Evolutionary conservation across 139 green algal genomes (phyloP), one percentile per base, ranked within the genome.

Genomic region (Mesotaenium endlicherianum): DNA sequence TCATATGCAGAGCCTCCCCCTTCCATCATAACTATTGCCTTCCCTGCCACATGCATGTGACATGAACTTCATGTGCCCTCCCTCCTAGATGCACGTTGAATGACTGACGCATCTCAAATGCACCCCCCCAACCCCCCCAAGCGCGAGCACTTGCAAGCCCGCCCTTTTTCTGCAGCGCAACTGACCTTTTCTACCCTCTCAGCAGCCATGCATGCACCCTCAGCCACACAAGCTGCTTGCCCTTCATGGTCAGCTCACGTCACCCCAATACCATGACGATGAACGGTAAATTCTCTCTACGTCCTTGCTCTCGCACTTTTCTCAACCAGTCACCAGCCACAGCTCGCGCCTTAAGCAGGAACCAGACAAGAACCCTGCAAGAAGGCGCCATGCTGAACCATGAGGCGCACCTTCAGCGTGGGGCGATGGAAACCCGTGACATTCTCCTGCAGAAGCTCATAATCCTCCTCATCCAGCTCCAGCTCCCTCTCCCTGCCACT

Each of bases 391-490:
- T n/a, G n/a, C n/a, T n/a, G n/a, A n/a, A n/a, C n/a, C n/a, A n/a
- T 59, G 20, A 3, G 6, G 6, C 68, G 30, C 31, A 38, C 57
- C n/a, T 82, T 82, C 4, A 30, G 75, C 57, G 59, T 26, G 34
- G 55, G 14, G 6, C 75, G 55, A 6, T 77, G 55, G 17, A 38
- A 77, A 47, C 55, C 59, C 5, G 55, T 39, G 20, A 44, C 87
- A 74, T 94, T 92, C 69, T 96, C 94, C 83, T 96, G 92, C 70
- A 97, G 85, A 78, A 97, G 87, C 40, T 96, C 92, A 74, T 95
- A 97, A 80, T 97, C 94, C 57, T 97, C 94, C n/a, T 97, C 93
- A 64, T 97, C 94, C 17, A 97, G 88, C 41, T 92, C 83, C 60
- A 90, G 87, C n/a, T 92, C 53, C 49, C 75, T 82, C 11, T 53